A percentile compares a stretch with the other conserved stretches of the same genome.
Conservation (phyloP, 225 moss, liverwort and hornwort genomes). For the Polytrichum formosum region DNA sequence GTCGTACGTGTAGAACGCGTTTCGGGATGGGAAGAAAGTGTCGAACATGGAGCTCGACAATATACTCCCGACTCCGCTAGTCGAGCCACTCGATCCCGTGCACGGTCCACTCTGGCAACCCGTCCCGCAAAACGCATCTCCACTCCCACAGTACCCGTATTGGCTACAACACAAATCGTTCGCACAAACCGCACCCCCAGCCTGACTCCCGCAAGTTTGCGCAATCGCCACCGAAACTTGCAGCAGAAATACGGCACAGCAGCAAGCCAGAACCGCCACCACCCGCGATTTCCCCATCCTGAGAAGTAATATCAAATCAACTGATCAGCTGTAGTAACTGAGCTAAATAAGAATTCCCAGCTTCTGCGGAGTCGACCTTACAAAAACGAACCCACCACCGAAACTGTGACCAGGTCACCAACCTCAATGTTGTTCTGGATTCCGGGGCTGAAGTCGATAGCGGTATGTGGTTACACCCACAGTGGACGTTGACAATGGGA, state of each 20-base stretch:
- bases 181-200: neutral
- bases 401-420: too few relatives aligned
- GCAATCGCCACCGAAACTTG: neutral
- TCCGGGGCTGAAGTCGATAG: too few relatives aligned
- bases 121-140: neutral
- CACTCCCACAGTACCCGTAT: neutral
- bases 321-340: too few relatives aligned
- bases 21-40: neutral
- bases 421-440: too few relatives aligned
- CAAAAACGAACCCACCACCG: too few relatives aligned
- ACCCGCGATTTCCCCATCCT: neutral
- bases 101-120: conserved; percentile 13
- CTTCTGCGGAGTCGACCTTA: too few relatives aligned
- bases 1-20: conserved; percentile 8
- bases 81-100: too few relatives aligned
- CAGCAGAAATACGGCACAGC: neutral
- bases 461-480: too few relatives aligned
- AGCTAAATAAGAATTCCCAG: too few relatives aligned
- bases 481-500: too few relatives aligned
- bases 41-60: conserved; percentile 7
- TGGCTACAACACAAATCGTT: conserved; percentile 12
- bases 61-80: neutral
- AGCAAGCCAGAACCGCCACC: neutral
- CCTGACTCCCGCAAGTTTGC: neutral
- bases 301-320: too few relatives aligned